Evolutionary conservation across 345 rosid genomes (phyloP).

Genomic region (Eucalyptus polyanthemos): DNA sequence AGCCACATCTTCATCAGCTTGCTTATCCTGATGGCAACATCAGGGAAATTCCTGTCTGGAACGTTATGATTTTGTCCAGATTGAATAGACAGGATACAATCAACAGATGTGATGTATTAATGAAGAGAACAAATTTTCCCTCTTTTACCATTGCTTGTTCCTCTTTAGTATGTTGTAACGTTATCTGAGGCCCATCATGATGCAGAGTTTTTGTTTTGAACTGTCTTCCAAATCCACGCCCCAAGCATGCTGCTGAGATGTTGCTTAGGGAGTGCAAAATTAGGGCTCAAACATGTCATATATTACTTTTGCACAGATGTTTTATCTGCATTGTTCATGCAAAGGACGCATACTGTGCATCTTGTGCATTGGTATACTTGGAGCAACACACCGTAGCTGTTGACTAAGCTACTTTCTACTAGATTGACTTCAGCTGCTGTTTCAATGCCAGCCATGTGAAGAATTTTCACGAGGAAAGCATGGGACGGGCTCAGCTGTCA

Average conservation of each 20-base stretch:
- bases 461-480: neutral
- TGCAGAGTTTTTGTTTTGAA: neutral
- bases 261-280: neutral
- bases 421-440: neutral
- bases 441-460: neutral
- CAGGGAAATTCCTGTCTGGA: neutral
- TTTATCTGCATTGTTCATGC: neutral
- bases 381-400: neutral
- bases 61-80: accelerated
- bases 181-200: neutral
- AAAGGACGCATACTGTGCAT: neutral
- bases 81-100: neutral
- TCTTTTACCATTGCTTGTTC: neutral
- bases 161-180: neutral
- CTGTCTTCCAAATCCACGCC: neutral
- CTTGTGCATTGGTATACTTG: neutral
- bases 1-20: neutral
- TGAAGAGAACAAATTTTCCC: neutral
- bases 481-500: neutral
- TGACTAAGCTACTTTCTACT: neutral
- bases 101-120: neutral
- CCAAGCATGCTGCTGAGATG: neutral
- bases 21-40: neutral
- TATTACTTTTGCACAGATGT: neutral
- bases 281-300: neutral